These are phyloP conservation scores for Paraglomus brasilianum DNA, from an alignment of 192 early-diverging fungal species.

Conservation along the genomic window DNA sequence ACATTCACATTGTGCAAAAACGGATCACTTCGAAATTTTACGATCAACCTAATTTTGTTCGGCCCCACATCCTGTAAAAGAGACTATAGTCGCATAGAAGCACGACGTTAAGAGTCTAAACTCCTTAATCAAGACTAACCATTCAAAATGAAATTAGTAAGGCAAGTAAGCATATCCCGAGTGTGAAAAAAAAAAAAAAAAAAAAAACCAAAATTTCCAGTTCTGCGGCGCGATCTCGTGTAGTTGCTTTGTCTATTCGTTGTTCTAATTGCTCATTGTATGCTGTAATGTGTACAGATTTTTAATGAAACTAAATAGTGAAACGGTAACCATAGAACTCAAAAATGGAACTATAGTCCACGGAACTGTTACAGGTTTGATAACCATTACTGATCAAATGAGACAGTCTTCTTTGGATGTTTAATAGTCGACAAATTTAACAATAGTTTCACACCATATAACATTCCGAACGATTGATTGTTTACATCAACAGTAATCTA, in stretches of 20 bases:
- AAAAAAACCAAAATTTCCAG: not conserved
- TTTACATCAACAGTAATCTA: not conserved
- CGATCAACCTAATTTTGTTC: too few species aligned
- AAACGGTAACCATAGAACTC: constrained; percentile 97
- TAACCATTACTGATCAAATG: not conserved
- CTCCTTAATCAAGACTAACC: not conserved
- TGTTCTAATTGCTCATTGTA: too few species aligned
- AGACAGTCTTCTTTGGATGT: too few species aligned
- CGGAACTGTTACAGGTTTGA: constrained; percentile 83
- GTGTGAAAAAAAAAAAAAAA: constrained; percentile 6
- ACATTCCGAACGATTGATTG: not conserved
- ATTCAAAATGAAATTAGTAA: constrained; percentile 6
- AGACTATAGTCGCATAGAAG: too few species aligned
- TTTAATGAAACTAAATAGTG: constrained; percentile 96
- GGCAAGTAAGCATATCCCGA: not conserved
- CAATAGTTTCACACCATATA: not conserved
- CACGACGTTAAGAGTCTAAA: too few species aligned
- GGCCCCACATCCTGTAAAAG: too few species aligned
- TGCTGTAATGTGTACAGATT: constrained; percentile 60
- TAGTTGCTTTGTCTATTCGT: too few species aligned
- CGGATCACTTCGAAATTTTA: too few species aligned
- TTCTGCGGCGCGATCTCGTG: too few species aligned
- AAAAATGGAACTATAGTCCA: constrained; percentile 98
- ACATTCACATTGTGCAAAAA: too few species aligned
- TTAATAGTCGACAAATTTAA: not conserved